These are phyloP conservation scores for Euphrasia confusa DNA, from an alignment of 257 asterid species.

Conservation along the genomic window DNA sequence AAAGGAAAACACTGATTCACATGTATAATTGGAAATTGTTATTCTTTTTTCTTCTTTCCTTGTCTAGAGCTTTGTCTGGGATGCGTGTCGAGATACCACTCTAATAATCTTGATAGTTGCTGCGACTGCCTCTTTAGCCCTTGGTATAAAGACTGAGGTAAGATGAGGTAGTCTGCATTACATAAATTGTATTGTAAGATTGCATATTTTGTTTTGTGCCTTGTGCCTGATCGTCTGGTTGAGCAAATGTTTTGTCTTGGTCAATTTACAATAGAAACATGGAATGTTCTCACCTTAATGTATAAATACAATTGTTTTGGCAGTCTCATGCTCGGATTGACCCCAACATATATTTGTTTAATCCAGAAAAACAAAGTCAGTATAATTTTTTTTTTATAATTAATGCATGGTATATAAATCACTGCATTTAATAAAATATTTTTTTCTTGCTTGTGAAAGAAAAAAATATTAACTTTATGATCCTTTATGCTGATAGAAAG, in stretches of 20 bases:
- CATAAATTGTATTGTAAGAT: not conserved
- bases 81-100: conserved; percentile 90
- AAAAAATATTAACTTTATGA: not conserved
- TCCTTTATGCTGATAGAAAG: not conserved
- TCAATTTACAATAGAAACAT: not conserved
- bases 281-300: not conserved
- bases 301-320: conserved; percentile 1
- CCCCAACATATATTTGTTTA: conserved; percentile 4
- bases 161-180: conserved; percentile 15
- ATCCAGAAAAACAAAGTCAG: not conserved
- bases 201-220: not conserved
- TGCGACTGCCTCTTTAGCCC: conserved; percentile 94
- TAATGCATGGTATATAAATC: not conserved
- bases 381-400: not conserved
- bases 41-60: conserved; percentile 14
- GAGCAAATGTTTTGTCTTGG: conserved; percentile 8
- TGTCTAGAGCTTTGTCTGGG: conserved; percentile 76
- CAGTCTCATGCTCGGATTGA: not conserved
- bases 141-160: conserved; percentile 93
- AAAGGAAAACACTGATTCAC: not conserved
- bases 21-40: conserved; percentile 6
- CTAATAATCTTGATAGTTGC: conserved; percentile 91
- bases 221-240: not conserved
- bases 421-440: not conserved
- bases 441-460: not conserved